A percentile compares a stretch with the other conserved stretches of the same genome.
These are phyloP conservation scores for Aspergillus neotritici DNA, from an alignment of 2,329 filamentous ascomycete species.

Conservation along the genomic window DNA sequence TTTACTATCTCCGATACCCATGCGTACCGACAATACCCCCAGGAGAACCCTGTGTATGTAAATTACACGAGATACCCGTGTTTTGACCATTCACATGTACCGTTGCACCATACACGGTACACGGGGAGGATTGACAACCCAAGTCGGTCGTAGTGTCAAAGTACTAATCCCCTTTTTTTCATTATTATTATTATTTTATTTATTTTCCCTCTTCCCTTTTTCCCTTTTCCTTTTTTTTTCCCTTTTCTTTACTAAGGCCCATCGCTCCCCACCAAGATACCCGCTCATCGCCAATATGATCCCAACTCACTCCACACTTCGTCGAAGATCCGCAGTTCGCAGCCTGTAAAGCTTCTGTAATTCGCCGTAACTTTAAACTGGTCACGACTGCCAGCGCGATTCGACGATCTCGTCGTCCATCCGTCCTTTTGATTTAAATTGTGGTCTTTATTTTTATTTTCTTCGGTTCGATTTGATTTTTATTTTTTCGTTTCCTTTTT, in stretches of 20 bases:
- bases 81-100: too few relatives aligned
- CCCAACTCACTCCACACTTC: constrained; percentile 23
- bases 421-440: constrained; percentile 11
- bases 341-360: constrained; percentile 26
- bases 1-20: too few relatives aligned
- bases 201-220: constrained; percentile 1
- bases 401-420: constrained; percentile 18
- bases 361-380: constrained; percentile 26
- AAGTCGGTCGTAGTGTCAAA: not conserved
- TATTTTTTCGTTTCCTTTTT: constrained; percentile 6
- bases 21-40: too few relatives aligned
- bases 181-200: constrained; percentile 1
- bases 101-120: too few relatives aligned
- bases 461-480: constrained; percentile 4
- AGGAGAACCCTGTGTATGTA: too few relatives aligned
- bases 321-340: constrained; percentile 28
- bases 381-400: constrained; percentile 14
- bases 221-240: constrained; percentile 5
- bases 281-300: constrained; percentile 22
- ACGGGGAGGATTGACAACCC: too few relatives aligned
- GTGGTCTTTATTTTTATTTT: constrained; percentile 5
- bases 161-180: not conserved
- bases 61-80: not conserved
- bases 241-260: constrained; percentile 20
- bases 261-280: constrained; percentile 20